Conservation (phyloP, 306 rosid genomes). For the Vicia sativa region DNA sequence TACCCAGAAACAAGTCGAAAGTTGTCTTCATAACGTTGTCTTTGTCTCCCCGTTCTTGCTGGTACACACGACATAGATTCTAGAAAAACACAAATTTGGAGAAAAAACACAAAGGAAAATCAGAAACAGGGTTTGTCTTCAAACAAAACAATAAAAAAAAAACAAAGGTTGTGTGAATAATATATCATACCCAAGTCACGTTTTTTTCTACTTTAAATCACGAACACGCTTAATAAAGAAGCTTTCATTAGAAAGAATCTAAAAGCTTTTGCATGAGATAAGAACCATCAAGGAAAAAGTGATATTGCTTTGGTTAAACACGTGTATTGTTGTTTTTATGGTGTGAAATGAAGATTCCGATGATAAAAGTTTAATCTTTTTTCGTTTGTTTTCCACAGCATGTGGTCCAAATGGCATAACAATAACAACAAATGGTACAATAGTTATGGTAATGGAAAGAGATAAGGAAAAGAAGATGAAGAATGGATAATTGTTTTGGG, state of each 20-base stretch:
- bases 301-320: conserved; percentile 17
- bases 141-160: background rate
- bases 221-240: conserved; percentile 7
- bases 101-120: conserved; percentile 8
- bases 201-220: conserved; percentile 10
- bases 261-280: conserved; percentile 37
- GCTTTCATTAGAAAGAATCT: conserved; percentile 25
- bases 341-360: conserved; percentile 24
- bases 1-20: conserved; percentile 90
- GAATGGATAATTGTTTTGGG: conserved; percentile 11
- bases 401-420: conserved; percentile 31
- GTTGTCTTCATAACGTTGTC: conserved; percentile 74
- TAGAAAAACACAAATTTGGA: conserved; percentile 28
- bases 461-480: background rate
- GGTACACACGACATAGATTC: conserved; percentile 54
- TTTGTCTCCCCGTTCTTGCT: conserved; percentile 72
- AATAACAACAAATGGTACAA: too few relatives aligned
- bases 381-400: background rate
- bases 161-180: conserved; percentile 13
- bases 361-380: conserved; percentile 22
- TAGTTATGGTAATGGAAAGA: background rate
- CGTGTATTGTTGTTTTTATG: conserved; percentile 12
- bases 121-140: conserved; percentile 7
- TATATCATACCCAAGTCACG: conserved; percentile 30
- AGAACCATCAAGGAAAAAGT: background rate